Evolutionary conservation across 192 early-diverging fungal genomes (phyloP).

Genomic region (Haplosporangium gracile): DNA sequence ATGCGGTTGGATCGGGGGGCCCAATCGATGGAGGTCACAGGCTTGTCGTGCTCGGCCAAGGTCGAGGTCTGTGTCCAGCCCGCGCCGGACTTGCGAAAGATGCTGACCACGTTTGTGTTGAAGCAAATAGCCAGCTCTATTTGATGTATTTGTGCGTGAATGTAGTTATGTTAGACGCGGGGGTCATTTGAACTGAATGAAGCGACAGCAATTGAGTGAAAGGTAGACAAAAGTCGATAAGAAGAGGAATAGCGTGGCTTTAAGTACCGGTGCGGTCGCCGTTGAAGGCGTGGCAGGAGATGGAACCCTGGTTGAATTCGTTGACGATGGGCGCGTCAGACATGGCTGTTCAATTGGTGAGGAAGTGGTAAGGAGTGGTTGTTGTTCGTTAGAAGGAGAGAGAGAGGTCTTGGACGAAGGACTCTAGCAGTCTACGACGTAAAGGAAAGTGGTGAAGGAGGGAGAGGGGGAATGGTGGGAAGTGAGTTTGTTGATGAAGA

Average conservation of each 20-base stretch:
- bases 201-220: background rate
- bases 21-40: slow-evolving; percentile 96
- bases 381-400: background rate
- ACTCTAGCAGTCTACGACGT: slow-evolving; percentile 58
- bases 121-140: slow-evolving; percentile 93
- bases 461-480: background rate
- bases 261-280: slow-evolving; percentile 85
- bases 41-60: slow-evolving; percentile 94
- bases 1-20: slow-evolving; percentile 95
- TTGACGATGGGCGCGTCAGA: slow-evolving; percentile 35
- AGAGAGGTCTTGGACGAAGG: slow-evolving; percentile 23
- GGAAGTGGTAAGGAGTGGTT: background rate
- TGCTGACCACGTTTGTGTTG: slow-evolving; percentile 91
- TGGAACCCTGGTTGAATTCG: slow-evolving; percentile 74
- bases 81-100: slow-evolving; percentile 77
- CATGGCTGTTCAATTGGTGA: slow-evolving; percentile 14
- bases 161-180: background rate
- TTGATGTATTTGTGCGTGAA: background rate
- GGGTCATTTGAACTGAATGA: background rate
- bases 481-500: slow-evolving; percentile 1
- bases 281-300: slow-evolving; percentile 96
- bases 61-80: slow-evolving; percentile 76
- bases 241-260: slow-evolving; percentile 11
- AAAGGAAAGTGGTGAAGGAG: background rate
- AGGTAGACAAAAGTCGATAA: background rate